Percentiles rank a stretch among this genome's conserved stretches.
phyloP scores from a whole-genome alignment of 2,329 filamentous ascomycete genomes.

The Colletotrichum sp. region DNA sequence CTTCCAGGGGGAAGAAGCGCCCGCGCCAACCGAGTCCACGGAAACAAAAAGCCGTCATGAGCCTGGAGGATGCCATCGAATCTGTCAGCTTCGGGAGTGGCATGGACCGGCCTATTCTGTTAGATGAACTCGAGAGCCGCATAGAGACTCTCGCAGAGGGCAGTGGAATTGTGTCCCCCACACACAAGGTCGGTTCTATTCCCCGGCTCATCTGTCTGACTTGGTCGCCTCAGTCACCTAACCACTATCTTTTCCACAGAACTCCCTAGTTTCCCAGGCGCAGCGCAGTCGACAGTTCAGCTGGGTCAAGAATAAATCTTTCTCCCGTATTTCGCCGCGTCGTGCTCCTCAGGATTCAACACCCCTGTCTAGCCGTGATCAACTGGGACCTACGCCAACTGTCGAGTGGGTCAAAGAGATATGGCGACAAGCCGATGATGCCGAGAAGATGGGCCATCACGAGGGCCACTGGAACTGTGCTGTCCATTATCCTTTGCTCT shows the following conservation, averaged over 20 bases:
- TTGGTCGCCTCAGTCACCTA: background rate
- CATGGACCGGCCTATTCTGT: no score
- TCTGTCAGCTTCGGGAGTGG: background rate
- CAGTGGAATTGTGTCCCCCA: background rate
- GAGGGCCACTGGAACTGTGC: background rate
- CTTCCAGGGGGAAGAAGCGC: background rate
- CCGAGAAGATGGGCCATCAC: background rate
- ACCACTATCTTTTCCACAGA: background rate
- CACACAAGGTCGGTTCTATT: background rate
- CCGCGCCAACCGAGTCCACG: background rate
- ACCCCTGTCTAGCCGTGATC: background rate
- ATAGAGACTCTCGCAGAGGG: no score
- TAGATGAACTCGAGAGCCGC: no score
- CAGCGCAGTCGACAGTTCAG: background rate
- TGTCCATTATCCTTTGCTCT: background rate
- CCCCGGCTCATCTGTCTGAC: background rate
- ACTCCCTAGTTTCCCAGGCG: background rate
- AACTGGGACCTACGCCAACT: background rate
- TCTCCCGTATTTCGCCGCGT: background rate
- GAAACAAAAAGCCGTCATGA: background rate
- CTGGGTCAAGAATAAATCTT: background rate
- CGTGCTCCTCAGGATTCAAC: background rate
- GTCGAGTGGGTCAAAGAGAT: background rate
- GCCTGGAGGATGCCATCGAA: background rate
- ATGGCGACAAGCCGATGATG: background rate